Evolutionary conservation across 108 stramenopile genomes (phyloP).

Genomic region (Pseudonitzschia multiseries): DNA sequence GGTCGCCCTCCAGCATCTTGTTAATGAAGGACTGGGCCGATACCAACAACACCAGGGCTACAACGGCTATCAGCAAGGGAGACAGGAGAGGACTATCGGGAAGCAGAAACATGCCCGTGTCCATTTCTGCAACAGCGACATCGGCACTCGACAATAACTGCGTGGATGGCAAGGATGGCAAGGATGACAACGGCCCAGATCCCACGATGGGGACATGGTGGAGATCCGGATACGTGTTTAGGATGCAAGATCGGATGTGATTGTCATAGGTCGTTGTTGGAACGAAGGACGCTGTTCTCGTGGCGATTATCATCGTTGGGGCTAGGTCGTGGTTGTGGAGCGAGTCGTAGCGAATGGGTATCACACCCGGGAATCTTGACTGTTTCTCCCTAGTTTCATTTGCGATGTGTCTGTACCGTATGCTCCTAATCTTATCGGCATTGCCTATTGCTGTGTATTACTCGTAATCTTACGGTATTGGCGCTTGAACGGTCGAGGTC

Average conservation of each 20-base stretch:
- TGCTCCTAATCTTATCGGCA: too few species aligned
- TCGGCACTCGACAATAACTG: not conserved
- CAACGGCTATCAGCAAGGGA: constrained; percentile 34
- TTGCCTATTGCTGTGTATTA: too few species aligned
- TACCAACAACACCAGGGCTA: constrained; percentile 45
- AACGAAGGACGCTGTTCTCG: not conserved
- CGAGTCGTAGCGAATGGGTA: too few species aligned
- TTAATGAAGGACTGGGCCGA: constrained; percentile 68
- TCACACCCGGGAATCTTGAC: too few species aligned
- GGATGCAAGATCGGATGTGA: not conserved
- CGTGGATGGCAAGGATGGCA: not conserved
- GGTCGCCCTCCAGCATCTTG: constrained; percentile 59
- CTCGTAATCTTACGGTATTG: too few species aligned
- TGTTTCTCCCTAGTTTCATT: too few species aligned
- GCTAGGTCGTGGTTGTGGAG: too few species aligned
- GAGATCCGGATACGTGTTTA: not conserved
- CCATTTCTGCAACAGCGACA: not conserved
- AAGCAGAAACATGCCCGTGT: constrained; percentile 4
- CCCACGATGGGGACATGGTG: not conserved
- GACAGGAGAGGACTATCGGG: constrained; percentile 9
- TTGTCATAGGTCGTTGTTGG: not conserved
- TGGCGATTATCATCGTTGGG: too few species aligned
- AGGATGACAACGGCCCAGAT: not conserved
- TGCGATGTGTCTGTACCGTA: too few species aligned
- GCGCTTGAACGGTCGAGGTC: too few species aligned